Base-by-base conservation (phyloP, 2,329 filamentous ascomycete genomes). In the Aspergillus sp. region DNA sequence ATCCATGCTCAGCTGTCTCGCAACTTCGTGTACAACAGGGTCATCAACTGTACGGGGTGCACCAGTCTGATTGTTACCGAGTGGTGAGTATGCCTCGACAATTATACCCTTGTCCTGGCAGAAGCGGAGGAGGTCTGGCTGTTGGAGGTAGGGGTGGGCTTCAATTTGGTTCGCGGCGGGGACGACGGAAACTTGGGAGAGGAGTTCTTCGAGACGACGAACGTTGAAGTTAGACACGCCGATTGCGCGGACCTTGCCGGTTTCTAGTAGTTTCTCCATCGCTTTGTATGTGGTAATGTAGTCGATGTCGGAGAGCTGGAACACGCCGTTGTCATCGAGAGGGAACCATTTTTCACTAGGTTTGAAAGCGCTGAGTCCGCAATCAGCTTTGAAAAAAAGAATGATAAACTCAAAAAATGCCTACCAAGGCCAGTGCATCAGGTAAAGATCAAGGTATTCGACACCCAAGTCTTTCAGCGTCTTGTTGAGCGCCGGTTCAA, bases 171-270 rank as follows among this genome's bases (percentile, higher is more conserved):
- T 93, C 67, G 92, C 91, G 19, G 90, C 89, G 15, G 83, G 84
- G 11, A 81, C 78, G 61, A 85, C 87, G 80, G 88, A 90, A 79
- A 82, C 86, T 66, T 89, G 84, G 64, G 82, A 84, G 59, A 93
- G 81, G 52, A 93, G 82, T 75, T 86, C 89, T 81, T 93, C 89
- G 54, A 93, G 80, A 74, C 92, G 90, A 72, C 80, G 85, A 74
- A 92, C 89, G 65, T 83, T 88, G 77, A 94, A 93, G 56, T 71
- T 93, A 67, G 87, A 89, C 7, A 93, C 87, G 31, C 91, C 91
- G 67, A 93, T 92, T 45, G 86, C 86, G 64, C 82, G 84, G 54
- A 85, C 86, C 55, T 84, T 83, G 58, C 89, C 89, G 3, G 84
- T 83, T 1, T 74, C 68, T 5, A 85, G 72, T 2, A 88, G 73